Base-by-base conservation (phyloP, 176 grass and related monocot genomes). In the Poa pratensis region DNA sequence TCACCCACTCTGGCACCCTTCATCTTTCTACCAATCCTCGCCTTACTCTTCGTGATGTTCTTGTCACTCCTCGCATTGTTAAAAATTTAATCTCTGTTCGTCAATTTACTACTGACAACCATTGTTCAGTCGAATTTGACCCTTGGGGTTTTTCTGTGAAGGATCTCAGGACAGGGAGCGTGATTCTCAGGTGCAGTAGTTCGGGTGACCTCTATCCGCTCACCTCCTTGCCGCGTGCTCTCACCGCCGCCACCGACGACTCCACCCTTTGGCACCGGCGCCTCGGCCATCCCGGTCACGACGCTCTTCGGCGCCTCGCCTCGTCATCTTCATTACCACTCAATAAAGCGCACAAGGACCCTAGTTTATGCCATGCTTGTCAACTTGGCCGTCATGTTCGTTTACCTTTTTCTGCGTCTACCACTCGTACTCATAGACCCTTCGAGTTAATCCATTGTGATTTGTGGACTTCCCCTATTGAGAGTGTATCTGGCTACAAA, bases 361-460 rank as follows among this genome's bases (percentile, higher is more conserved):
- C 20, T 24, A 23, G 20, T 24, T 14, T 72, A 7, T 74, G 45
- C 9, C 45, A 74, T 17, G 71, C 71, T 2, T 74, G 71, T 3
- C 23, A 74, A 28, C 71, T 74, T 5, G 71, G 42, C 0, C 3
- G 71, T 26, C 71, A 74, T 26, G 14, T 17, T 0, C 12, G 71
- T 6, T 26, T 74, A 7, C 45, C 71, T 16, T 74, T 74, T 28
- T 0, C 14, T 6, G 3, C 1, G 0, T 71, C 69, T 22, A 58
- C 55, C 9, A 10, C 2, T 45, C 9, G 19, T 5, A n/a, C 16
- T 28, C 7, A 4, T 9, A 5, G 40, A 5, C 17, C 52, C 2
- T 71, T 71, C 23, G 35, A 71, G 11, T 71, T 71, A 22, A 14
- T 71, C 12, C 39, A 43, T 71, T 69, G 66, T 69, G 66, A 69